Evolutionary conservation across 176 grass and related monocot genomes (phyloP), one percentile per base, ranked within the genome.

Genomic region (Oryza glaberrima): DNA sequence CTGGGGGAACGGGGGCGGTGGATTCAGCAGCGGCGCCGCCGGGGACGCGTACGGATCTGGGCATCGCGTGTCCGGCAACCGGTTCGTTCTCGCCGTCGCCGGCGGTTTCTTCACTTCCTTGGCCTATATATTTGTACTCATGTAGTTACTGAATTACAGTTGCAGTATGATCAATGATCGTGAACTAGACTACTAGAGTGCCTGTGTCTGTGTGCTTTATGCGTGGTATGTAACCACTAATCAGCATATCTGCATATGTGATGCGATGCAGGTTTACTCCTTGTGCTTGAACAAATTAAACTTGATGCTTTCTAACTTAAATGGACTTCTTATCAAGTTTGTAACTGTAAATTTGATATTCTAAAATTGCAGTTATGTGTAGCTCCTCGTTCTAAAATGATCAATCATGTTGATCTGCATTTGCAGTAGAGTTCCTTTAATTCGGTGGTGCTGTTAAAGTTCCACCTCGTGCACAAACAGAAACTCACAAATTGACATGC

Each of bases 1-100:
- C 82, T 97, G 95, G 95, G 77, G 84, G 1, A 88, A 91, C 8
- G 86, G 83, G 0, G 34, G 22, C 19, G 79, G 79, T 6, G 87
- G 80, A 0, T 66, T 77, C n/a, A 73, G 75, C 79, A 54, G 69
- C 82, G 15, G 65, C 14, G 60, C 72, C 3, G n/a, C 17, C 22
- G 1, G 6, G 1, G 11, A 35, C 34, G 78, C 7, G 25, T 51
- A 56, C 34, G 73, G 68, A 30, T 73, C 45, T 41, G 56, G 11
- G 25, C 61, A 16, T 15, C 9, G 16, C 77, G 4, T 75, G 82
- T 56, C 20, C 73, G 48, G 73, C 56, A 23, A 70, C 45, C 65
- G 16, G 51, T 40, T 34, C 0, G 28, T 23, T 34, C 69, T 43
- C 17, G 48, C 49, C 0, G n/a, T 87, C 84, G 16, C 67, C 72